Percentiles rank a stretch among this genome's conserved stretches.
These are phyloP conservation scores for Aspergillus sclerotiicarbonarius DNA, from an alignment of 495 filamentous ascomycete species.

Conservation along the genomic window DNA sequence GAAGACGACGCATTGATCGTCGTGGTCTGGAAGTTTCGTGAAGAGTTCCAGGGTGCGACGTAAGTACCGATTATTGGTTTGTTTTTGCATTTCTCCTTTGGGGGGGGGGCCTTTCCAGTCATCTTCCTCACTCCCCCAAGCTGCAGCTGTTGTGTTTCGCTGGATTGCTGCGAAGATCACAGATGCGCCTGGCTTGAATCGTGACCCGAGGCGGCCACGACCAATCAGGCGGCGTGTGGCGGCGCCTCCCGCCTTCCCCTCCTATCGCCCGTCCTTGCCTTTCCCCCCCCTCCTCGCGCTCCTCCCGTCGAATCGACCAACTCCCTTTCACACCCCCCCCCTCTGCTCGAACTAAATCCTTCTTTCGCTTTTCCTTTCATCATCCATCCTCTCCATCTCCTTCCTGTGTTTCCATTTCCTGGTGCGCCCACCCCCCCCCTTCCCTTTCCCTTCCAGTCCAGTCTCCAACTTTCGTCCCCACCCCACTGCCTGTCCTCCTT, in stretches of 20 bases:
- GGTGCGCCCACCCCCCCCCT: conserved; percentile 6
- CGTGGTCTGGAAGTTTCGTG: background rate
- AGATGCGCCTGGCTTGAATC: conserved; percentile 10
- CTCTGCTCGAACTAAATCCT: conserved; percentile 7
- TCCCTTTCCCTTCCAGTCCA: conserved; percentile 16
- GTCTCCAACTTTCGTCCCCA: conserved; percentile 22
- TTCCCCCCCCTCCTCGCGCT: background rate
- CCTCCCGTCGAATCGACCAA: background rate
- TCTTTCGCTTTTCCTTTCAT: conserved; percentile 15
- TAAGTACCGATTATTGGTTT: background rate
- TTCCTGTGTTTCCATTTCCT: conserved; percentile 14
- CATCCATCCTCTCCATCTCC: conserved; percentile 11
- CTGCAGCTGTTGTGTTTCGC: too few species aligned
- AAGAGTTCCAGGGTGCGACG: background rate
- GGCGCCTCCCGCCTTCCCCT: conserved; percentile 7
- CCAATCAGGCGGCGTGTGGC: conserved; percentile 18
- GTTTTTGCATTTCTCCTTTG: conserved; percentile 3
- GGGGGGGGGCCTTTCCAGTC: background rate
- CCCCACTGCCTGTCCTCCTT: conserved; percentile 18
- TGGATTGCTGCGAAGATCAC: too few species aligned
- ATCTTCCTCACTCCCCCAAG: background rate
- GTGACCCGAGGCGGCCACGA: conserved; percentile 7
- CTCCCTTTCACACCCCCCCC: background rate
- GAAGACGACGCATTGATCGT: background rate
- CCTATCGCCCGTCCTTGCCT: conserved; percentile 9